These are phyloP conservation scores for Aspergillus sclerotioniger DNA, from an alignment of 495 filamentous ascomycete genomes.

Conservation along the genomic window DNA sequence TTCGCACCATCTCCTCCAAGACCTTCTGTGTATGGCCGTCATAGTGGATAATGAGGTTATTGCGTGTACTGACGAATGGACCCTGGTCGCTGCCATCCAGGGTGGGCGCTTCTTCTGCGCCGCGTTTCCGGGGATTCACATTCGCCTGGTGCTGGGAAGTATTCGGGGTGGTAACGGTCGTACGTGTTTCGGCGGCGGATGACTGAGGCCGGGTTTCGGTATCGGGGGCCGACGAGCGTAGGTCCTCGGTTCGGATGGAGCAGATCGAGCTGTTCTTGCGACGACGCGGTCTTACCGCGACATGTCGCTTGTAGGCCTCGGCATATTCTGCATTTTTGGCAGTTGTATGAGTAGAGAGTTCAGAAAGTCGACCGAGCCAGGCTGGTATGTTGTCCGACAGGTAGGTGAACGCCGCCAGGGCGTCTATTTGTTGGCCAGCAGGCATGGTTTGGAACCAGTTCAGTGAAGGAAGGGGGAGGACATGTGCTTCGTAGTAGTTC, in stretches of 20 bases:
- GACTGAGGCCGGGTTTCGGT: constrained; percentile 16
- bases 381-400: constrained; percentile 59
- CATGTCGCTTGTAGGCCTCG: constrained; percentile 37
- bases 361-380: constrained; percentile 67
- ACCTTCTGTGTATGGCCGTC: constrained; percentile 79
- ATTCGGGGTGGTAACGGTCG: constrained; percentile 9
- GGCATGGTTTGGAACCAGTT: constrained; percentile 14
- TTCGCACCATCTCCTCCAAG: constrained; percentile 77
- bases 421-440: constrained; percentile 51
- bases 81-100: constrained; percentile 36
- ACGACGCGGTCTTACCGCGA: constrained; percentile 27
- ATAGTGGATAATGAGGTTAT: constrained; percentile 85
- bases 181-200: constrained; percentile 18
- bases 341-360: constrained; percentile 65
- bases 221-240: constrained; percentile 2
- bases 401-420: constrained; percentile 58
- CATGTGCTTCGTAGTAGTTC: neutral
- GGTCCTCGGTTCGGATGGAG: constrained; percentile 44
- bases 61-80: constrained; percentile 62
- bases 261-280: constrained; percentile 46
- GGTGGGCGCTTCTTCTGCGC: constrained; percentile 29
- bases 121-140: constrained; percentile 30
- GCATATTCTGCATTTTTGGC: constrained; percentile 66
- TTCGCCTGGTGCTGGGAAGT: constrained; percentile 11
- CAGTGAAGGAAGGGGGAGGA: neutral